Evolutionary conservation across 352 stramenopile species (phyloP).

Genomic region (Pythium phragmiticola): DNA sequence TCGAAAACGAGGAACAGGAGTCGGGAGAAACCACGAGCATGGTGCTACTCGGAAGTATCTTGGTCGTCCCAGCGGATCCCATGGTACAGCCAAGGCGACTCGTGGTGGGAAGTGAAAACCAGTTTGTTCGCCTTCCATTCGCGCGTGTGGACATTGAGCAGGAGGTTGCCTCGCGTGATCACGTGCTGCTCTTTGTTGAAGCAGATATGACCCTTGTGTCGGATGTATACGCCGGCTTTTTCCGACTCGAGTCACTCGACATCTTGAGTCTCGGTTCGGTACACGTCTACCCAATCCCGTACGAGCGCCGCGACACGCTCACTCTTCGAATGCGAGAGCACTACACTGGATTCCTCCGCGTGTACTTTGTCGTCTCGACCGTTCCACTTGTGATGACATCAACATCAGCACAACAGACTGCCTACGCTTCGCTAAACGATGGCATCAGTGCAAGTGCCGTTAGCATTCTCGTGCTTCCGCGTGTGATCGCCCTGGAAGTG

Average conservation of each 20-base stretch:
- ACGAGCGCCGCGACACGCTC: constrained; percentile 30
- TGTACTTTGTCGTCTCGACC: constrained; percentile 43
- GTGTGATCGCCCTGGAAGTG: neutral
- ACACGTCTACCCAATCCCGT: constrained; percentile 41
- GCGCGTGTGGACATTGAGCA: constrained; percentile 16
- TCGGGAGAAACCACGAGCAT: neutral
- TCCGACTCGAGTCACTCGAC: constrained; percentile 15
- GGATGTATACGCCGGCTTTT: constrained; percentile 31
- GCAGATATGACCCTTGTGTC: constrained; percentile 16
- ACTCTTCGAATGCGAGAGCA: constrained; percentile 34
- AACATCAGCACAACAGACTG: constrained; percentile 15
- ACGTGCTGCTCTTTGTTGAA: constrained; percentile 31
- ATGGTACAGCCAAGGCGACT: constrained; percentile 12
- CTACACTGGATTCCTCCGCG: constrained; percentile 39
- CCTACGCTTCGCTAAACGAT: constrained; percentile 30
- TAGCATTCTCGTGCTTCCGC: constrained; percentile 22
- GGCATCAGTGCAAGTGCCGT: constrained; percentile 37
- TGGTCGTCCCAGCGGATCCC: constrained; percentile 21
- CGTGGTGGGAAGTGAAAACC: neutral
- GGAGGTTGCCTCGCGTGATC: constrained; percentile 17
- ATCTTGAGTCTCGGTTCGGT: constrained; percentile 23
- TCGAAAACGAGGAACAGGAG: constrained; percentile 10
- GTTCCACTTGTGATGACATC: constrained; percentile 33
- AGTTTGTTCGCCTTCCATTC: constrained; percentile 18
- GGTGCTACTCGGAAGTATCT: constrained; percentile 7